Evolutionary conservation across 345 rosid species (phyloP).

Genomic region (Kernera saxatilis): DNA sequence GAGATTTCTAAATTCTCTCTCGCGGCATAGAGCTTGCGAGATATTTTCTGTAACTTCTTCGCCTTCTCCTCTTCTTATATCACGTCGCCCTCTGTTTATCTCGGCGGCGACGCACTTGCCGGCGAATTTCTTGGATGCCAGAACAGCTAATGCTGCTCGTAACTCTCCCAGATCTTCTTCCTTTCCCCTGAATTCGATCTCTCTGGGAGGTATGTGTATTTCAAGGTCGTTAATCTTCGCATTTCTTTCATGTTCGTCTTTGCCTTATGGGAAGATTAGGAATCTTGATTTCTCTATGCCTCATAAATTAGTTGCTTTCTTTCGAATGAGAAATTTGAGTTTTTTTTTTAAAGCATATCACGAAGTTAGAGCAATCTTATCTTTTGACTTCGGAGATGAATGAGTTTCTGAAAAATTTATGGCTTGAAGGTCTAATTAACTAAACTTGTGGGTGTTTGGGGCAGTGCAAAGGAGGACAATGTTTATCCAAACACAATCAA

Average conservation of each 20-base stretch:
- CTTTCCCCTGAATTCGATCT: slow-evolving; percentile 29
- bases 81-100: slow-evolving; percentile 31
- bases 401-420: not conserved
- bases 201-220: slow-evolving; percentile 33
- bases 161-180: slow-evolving; percentile 17
- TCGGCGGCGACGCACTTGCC: slow-evolving; percentile 15
- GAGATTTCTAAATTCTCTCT: slow-evolving; percentile 13
- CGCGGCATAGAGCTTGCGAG: slow-evolving; percentile 5
- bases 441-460: not conserved
- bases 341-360: too few relatives aligned
- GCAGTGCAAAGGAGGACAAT: slow-evolving; percentile 86
- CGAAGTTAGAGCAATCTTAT: not conserved
- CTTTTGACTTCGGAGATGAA: not conserved
- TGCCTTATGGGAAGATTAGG: not conserved
- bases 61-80: slow-evolving; percentile 11
- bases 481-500: slow-evolving; percentile 87
- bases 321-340: not conserved
- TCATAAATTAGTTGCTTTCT: not conserved
- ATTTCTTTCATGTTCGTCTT: not conserved
- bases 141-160: not conserved
- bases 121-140: slow-evolving; percentile 4
- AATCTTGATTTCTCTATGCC: not conserved
- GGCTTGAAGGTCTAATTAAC: not conserved
- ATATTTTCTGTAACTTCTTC: not conserved
- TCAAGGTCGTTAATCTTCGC: not conserved